Base-by-base conservation (phyloP, 2,329 filamentous ascomycete genomes). In the Sarocladiaceae sp. region DNA sequence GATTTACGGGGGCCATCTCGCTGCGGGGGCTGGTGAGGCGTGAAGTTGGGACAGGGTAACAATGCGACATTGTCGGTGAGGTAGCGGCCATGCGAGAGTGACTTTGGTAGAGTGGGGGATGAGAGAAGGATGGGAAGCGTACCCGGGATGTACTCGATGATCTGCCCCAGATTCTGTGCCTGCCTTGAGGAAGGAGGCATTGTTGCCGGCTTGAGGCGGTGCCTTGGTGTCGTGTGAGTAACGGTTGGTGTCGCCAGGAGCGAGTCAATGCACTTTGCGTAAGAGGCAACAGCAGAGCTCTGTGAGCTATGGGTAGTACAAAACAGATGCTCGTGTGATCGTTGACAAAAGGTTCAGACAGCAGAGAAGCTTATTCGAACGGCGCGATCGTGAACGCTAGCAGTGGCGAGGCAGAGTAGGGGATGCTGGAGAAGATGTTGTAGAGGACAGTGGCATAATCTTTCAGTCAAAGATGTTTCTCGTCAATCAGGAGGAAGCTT, bases 111-210 rank as follows among this genome's bases (percentile, higher is more conserved):
- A 47, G 19, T 33, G 29, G 18, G 5, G 19, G 33, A 29, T 27
- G 31, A 27, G 24, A 20, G 31, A 15, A 29, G 42, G 23, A 35
- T 43, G 35, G 23, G 48, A 47, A 44, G 70, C 79, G 58, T 74
- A 95, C 89, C 87, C 72, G 89, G 86, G 58, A 96, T 95, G 67
- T 95, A 96, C 72, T 96, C 90, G 61, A 96, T 90, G 56, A 95
- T 82, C 70, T 95, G 88, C 50, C 88, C 89, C 69, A 87, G 79
- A 66, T 81, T 85, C 42, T 62, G 76, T 58, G 61, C 58, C 59
- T 62, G 66, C 62, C 62, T 60, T 53, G 62, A 67, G 52, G 73
- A 70, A 64, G 73, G 72, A 52, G 70, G 68, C 74, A 77, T 78
- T 56, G 56, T 57, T 50, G 53, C 52, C 58, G 53, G 54, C 54